Evolutionary conservation across 768 basidiomycete genomes (phyloP).

Genomic region (Calocera cornea): DNA sequence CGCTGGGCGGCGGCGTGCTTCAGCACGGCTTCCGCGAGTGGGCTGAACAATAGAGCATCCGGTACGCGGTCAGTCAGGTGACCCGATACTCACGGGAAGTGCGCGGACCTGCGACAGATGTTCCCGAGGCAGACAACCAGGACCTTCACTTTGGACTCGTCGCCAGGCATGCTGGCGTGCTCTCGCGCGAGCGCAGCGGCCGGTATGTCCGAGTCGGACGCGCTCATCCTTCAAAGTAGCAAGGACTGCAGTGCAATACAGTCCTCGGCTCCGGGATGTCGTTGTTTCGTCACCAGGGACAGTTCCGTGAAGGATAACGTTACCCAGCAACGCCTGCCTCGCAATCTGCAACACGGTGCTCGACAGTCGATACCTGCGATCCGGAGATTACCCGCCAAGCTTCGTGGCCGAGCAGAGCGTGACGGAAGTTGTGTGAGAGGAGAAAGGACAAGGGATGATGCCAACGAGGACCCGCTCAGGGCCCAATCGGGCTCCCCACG

Average conservation of each 20-base stretch:
- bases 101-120: not conserved
- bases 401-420: too few relatives aligned
- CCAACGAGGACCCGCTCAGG: not conserved
- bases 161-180: not conserved
- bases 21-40: conserved; percentile 85
- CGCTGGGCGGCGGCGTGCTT: conserved; percentile 29
- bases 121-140: conserved; percentile 59
- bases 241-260: too few relatives aligned
- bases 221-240: not conserved
- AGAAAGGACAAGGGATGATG: too few relatives aligned
- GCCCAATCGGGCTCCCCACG: not conserved
- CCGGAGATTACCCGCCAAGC: too few relatives aligned
- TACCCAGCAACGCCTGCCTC: too few relatives aligned
- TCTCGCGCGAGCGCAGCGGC: not conserved
- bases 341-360: too few relatives aligned
- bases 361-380: too few relatives aligned
- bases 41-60: conserved; percentile 75
- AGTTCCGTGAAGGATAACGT: too few relatives aligned
- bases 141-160: conserved; percentile 22
- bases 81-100: not conserved
- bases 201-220: not conserved
- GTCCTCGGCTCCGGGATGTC: too few relatives aligned
- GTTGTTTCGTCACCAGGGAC: too few relatives aligned
- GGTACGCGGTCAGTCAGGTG: conserved; percentile 18
- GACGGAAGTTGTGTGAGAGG: too few relatives aligned